Evolutionary conservation across 75 land plant species (phyloP).

Genomic region (Chamaecyparis obtusa): DNA sequence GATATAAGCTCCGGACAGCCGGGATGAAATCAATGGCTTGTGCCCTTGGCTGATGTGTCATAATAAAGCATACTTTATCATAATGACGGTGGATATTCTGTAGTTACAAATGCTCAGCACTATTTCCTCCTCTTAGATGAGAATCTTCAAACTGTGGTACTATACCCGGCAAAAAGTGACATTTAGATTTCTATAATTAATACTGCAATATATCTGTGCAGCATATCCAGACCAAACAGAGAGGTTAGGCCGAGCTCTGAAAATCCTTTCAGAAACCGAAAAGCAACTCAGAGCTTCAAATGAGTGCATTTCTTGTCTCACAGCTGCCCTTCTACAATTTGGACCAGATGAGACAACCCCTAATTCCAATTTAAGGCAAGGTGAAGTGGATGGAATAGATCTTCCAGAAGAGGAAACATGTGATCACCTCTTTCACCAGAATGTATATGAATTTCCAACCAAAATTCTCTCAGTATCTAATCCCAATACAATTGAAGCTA

Average conservation of each 20-base stretch:
- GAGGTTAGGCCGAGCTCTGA: conserved; percentile 51
- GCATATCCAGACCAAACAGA: conserved; percentile 40
- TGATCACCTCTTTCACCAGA: background rate
- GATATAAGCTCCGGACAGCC: background rate
- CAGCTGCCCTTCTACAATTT: conserved; percentile 71
- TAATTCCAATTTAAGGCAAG: conserved; percentile 10
- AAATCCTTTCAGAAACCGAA: conserved; percentile 30
- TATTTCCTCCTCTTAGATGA: no score
- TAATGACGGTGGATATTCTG: background rate
- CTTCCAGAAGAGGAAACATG: conserved; percentile 17
- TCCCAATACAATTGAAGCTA: background rate
- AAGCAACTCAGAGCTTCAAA: conserved; percentile 67
- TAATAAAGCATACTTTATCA: background rate
- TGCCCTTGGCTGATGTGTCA: background rate
- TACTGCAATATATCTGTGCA: background rate
- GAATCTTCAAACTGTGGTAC: background rate
- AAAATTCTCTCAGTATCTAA: background rate
- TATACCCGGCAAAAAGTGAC: background rate
- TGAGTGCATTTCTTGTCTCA: conserved; percentile 73
- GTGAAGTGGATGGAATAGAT: conserved; percentile 10
- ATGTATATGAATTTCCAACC: background rate
- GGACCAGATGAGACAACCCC: conserved; percentile 29
- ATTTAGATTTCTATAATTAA: background rate
- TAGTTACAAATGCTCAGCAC: no score
- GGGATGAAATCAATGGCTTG: background rate